Percentiles rank a stretch among this genome's conserved stretches.
Evolutionary conservation across 2,329 filamentous ascomycete species (phyloP).

Genomic region (Fusarium globosum): DNA sequence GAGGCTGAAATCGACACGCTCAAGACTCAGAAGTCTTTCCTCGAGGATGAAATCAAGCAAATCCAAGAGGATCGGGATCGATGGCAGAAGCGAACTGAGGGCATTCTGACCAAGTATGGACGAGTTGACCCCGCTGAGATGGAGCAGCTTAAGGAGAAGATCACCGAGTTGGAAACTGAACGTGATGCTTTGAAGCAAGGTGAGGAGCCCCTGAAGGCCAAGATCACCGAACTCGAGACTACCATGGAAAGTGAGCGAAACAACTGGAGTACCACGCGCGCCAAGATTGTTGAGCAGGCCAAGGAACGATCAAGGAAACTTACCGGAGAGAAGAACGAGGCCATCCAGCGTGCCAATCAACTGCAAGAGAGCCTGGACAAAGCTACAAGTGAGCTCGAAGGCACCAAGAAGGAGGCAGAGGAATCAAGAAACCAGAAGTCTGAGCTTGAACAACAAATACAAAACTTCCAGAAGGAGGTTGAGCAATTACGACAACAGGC

Average conservation of each 20-base stretch:
- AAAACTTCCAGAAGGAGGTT: slow-evolving; percentile 56
- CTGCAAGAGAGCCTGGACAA: slow-evolving; percentile 63
- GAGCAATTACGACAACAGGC: slow-evolving; percentile 53
- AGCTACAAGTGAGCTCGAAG: slow-evolving; percentile 65
- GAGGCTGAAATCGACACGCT: slow-evolving; percentile 84
- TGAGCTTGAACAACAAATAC: slow-evolving; percentile 56
- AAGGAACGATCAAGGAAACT: slow-evolving; percentile 69
- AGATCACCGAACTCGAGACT: slow-evolving; percentile 63
- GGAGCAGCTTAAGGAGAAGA: slow-evolving; percentile 85
- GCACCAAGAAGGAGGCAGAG: slow-evolving; percentile 55
- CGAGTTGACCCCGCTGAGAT: slow-evolving; percentile 94
- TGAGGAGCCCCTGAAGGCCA: slow-evolving; percentile 63
- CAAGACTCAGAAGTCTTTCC: slow-evolving; percentile 81
- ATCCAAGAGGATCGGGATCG: slow-evolving; percentile 91
- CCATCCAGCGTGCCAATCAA: slow-evolving; percentile 62
- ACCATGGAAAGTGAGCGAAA: slow-evolving; percentile 65
- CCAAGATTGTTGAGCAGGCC: slow-evolving; percentile 69
- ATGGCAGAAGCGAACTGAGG: slow-evolving; percentile 95
- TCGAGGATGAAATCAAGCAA: slow-evolving; percentile 88
- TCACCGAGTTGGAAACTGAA: slow-evolving; percentile 74
- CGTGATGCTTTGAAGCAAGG: slow-evolving; percentile 66
- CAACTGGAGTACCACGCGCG: slow-evolving; percentile 63
- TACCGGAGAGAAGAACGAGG: slow-evolving; percentile 64
- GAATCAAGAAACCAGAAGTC: slow-evolving; percentile 48
- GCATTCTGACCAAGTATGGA: slow-evolving; percentile 95